Conservation (phyloP, 352 stramenopile species). For the Phytophthora nicotianae region DNA sequence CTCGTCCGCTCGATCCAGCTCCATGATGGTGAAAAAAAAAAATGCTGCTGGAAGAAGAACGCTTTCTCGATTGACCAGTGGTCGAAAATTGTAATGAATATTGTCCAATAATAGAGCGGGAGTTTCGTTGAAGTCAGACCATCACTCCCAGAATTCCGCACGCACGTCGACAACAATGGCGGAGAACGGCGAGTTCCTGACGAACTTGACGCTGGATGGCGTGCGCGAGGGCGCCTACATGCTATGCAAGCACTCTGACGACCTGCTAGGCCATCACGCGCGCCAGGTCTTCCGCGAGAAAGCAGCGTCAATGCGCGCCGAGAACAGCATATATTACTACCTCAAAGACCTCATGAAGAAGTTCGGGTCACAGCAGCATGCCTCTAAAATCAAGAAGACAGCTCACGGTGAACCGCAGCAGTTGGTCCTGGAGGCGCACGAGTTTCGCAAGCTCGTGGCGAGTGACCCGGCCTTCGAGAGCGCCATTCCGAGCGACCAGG, state of each 20-base stretch:
- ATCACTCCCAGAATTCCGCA: slow-evolving; percentile 17
- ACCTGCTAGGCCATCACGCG: slow-evolving; percentile 78
- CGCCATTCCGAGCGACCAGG: slow-evolving; percentile 69
- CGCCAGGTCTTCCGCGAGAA: slow-evolving; percentile 87
- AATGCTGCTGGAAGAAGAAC: slow-evolving; percentile 28
- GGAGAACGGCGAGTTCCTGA: slow-evolving; percentile 56
- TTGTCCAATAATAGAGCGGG: slow-evolving; percentile 22
- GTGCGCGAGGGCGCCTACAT: slow-evolving; percentile 82
- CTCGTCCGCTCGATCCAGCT: slow-evolving; percentile 66
- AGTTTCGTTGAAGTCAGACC: slow-evolving; percentile 41
- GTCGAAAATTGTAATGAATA: slow-evolving; percentile 15
- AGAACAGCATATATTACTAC: slow-evolving; percentile 88
- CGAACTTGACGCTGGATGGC: slow-evolving; percentile 78
- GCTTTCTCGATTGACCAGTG: slow-evolving; percentile 7
- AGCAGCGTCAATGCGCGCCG: slow-evolving; percentile 74
- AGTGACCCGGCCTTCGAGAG: slow-evolving; percentile 80
- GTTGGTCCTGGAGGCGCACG: slow-evolving; percentile 65
- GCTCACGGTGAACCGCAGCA: slow-evolving; percentile 40
- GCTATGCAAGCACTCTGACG: slow-evolving; percentile 85
- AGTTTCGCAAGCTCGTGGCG: slow-evolving; percentile 79
- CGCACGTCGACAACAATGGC: slow-evolving; percentile 17
- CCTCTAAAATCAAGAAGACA: slow-evolving; percentile 47
- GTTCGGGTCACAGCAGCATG: slow-evolving; percentile 55
- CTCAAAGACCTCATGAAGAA: slow-evolving; percentile 83
- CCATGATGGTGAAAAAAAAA: slow-evolving; percentile 53